These are phyloP conservation scores for Penicillium tannophilum DNA, from an alignment of 495 filamentous ascomycete species.

Conservation along the genomic window DNA sequence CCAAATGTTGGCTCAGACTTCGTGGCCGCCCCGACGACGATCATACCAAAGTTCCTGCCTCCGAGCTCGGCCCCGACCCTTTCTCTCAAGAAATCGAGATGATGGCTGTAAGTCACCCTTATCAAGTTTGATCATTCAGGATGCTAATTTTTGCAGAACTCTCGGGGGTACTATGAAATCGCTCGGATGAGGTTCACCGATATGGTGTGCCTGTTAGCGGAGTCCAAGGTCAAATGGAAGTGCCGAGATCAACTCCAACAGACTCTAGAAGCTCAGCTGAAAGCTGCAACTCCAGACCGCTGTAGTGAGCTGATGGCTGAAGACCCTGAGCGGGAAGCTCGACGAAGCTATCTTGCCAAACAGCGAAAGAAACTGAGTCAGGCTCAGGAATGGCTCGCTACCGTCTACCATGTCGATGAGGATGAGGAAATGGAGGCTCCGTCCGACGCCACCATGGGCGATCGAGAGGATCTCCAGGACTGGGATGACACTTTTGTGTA, in stretches of 20 bases:
- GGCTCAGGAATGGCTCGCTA: conserved; percentile 46
- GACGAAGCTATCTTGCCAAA: conserved; percentile 38
- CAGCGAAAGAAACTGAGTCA: conserved; percentile 47
- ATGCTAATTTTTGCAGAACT: conserved; percentile 29
- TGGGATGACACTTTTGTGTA: not conserved
- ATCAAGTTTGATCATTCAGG: not conserved
- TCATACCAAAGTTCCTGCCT: conserved; percentile 22
- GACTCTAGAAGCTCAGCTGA: conserved; percentile 36
- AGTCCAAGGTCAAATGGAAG: conserved; percentile 48
- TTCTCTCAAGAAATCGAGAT: conserved; percentile 50
- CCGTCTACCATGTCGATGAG: conserved; percentile 20
- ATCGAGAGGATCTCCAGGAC: not conserved
- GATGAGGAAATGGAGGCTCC: conserved; percentile 23
- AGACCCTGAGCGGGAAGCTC: conserved; percentile 44
- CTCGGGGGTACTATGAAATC: conserved; percentile 56
- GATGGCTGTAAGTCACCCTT: conserved; percentile 47
- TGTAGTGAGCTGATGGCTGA: conserved; percentile 46
- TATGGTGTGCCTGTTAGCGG: conserved; percentile 45
- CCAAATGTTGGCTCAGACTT: conserved; percentile 14
- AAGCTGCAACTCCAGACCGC: conserved; percentile 26
- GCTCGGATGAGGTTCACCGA: conserved; percentile 54
- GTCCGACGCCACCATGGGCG: conserved; percentile 1
- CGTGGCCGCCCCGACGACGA: conserved; percentile 13
- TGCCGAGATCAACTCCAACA: conserved; percentile 41
- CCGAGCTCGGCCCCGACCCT: conserved; percentile 43